Conservation (phyloP, 1,284 basidiomycete species). For the Austroboletus niveus region DNA sequence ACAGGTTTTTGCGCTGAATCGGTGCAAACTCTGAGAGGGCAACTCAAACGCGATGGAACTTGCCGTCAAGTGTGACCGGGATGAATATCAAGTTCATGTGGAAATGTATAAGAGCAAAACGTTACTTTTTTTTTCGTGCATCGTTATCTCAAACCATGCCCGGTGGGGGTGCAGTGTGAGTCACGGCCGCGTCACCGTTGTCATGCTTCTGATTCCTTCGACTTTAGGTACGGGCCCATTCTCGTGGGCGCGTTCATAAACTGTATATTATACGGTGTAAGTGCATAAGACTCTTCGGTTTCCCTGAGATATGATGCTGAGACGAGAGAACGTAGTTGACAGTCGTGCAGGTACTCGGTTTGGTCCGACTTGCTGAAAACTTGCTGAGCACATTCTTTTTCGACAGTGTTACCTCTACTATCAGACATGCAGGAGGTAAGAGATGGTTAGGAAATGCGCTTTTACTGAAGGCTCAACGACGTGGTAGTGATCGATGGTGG, state of each 20-base stretch:
- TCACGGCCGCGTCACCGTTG: background rate
- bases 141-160: conserved; percentile 3
- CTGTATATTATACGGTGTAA: conserved; percentile 48
- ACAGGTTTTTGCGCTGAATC: too few relatives aligned
- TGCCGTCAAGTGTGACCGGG: too few relatives aligned
- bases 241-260: conserved; percentile 45
- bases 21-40: too few relatives aligned
- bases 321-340: conserved; percentile 1
- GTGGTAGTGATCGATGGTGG: conserved; percentile 40
- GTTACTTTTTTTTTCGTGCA: too few relatives aligned
- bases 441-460: background rate
- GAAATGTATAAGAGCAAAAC: too few relatives aligned
- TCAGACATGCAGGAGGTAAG: conserved; percentile 10
- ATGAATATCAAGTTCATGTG: too few relatives aligned
- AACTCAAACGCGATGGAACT: too few relatives aligned
- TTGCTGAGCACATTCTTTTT: conserved; percentile 8
- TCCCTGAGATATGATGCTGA: conserved; percentile 3
- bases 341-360: conserved; percentile 10
- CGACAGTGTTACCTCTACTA: conserved; percentile 31
- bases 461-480: background rate
- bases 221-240: conserved; percentile 43
- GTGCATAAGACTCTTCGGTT: conserved; percentile 5
- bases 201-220: background rate
- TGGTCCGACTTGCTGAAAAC: background rate
- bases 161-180: conserved; percentile 1